phyloP scores from a whole-genome alignment of 495 filamentous ascomycete genomes.

The Pseudotulostoma volvatum region DNA sequence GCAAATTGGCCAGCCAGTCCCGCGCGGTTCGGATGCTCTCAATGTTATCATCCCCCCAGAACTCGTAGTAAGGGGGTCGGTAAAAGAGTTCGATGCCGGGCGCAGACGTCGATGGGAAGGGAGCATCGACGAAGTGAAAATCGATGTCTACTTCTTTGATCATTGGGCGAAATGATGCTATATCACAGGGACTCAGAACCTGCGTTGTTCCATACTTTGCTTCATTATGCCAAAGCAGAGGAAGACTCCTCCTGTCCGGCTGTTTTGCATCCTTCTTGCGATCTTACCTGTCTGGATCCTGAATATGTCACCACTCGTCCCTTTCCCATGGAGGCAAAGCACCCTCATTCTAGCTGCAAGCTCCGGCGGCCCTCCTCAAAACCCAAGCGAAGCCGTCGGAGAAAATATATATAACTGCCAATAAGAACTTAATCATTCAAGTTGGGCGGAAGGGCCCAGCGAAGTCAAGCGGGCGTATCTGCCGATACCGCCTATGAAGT shows the following conservation, averaged over 20 bases:
- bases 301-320: slow-evolving; percentile 42
- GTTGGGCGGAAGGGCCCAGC: too few relatives aligned
- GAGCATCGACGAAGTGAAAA: slow-evolving; percentile 44
- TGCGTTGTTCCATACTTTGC: too few relatives aligned
- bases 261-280: background rate
- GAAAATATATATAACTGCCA: too few relatives aligned
- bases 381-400: too few relatives aligned
- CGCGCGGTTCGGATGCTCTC: slow-evolving; percentile 23
- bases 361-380: too few relatives aligned
- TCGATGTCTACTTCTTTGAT: slow-evolving; percentile 20
- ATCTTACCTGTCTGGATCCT: slow-evolving; percentile 39
- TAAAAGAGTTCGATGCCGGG: slow-evolving; percentile 39
- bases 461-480: too few relatives aligned
- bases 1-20: slow-evolving; percentile 29
- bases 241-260: background rate
- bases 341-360: too few relatives aligned
- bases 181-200: too few relatives aligned
- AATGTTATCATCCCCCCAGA: slow-evolving; percentile 23
- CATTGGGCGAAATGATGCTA: slow-evolving; percentile 26
- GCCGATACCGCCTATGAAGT: too few relatives aligned
- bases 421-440: too few relatives aligned
- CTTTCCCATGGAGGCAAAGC: slow-evolving; percentile 48
- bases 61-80: slow-evolving; percentile 31
- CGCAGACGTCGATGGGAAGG: slow-evolving; percentile 25
- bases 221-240: background rate